A percentile compares a stretch with the other conserved stretches of the same genome.
Conservation (phyloP, 2,329 filamentous ascomycete species). For the Fusarium torulosum region DNA sequence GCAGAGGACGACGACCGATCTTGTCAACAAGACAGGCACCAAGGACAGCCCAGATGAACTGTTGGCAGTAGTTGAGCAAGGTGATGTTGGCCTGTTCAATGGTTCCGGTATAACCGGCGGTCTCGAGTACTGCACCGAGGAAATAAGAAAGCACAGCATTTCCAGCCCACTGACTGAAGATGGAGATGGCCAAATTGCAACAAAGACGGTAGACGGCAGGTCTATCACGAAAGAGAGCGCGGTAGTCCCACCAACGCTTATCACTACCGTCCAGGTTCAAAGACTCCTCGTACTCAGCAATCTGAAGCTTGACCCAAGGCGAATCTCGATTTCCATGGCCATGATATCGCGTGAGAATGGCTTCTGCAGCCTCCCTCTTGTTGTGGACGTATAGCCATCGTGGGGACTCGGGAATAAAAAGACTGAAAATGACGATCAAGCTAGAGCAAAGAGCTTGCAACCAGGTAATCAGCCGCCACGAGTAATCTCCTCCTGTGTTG, state of each 20-base stretch:
- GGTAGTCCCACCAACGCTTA: conserved; percentile 6
- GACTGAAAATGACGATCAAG: neutral
- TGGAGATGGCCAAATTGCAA: neutral
- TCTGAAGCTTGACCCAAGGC: neutral
- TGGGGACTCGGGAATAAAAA: neutral
- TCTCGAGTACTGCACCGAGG: neutral
- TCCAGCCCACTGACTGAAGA: neutral
- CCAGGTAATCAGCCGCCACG: neutral
- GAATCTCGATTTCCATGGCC: neutral
- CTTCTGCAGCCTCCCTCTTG: neutral
- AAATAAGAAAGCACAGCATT: neutral
- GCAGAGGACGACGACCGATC: neutral
- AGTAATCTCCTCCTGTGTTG: neutral
- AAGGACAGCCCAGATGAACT: neutral
- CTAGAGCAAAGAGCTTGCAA: neutral
- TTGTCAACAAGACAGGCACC: neutral
- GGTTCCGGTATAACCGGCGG: neutral
- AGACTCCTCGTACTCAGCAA: neutral
- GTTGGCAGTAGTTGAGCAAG: neutral
- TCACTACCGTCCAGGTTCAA: neutral
- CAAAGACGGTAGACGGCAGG: neutral
- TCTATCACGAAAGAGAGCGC: neutral
- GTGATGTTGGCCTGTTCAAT: neutral
- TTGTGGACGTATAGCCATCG: conserved; percentile 1
- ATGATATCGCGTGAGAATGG: neutral